phyloP scores from a whole-genome alignment of 306 rosid genomes.

The Cicer bijugum region DNA sequence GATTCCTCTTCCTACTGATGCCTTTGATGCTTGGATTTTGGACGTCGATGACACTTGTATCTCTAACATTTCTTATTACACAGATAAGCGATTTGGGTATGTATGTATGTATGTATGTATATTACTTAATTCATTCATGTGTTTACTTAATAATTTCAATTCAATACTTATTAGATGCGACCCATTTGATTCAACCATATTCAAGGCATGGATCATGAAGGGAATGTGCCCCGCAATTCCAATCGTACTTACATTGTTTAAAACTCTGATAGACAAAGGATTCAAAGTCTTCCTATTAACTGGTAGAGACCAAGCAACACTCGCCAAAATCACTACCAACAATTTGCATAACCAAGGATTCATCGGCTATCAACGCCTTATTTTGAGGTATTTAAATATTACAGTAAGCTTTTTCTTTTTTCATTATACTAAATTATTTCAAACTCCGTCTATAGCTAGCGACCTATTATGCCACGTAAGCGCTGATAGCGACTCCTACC shows the following conservation, averaged over 20 bases:
- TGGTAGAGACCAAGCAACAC: constrained; percentile 66
- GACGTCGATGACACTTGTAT: constrained; percentile 90
- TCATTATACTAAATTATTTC: neutral
- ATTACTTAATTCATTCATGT: too few relatives aligned
- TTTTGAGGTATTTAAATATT: constrained; percentile 59
- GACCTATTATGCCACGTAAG: neutral
- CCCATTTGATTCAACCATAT: constrained; percentile 68
- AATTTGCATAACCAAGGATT: constrained; percentile 75
- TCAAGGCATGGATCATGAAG: constrained; percentile 70
- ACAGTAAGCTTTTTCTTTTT: too few relatives aligned
- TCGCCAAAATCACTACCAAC: constrained; percentile 55
- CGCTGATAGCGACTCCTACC: neutral
- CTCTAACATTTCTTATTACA: constrained; percentile 68
- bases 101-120: neutral
- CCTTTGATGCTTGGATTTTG: constrained; percentile 70
- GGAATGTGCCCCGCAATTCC: constrained; percentile 67
- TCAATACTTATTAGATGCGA: constrained; percentile 53
- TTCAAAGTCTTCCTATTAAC: constrained; percentile 75
- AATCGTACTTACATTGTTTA: constrained; percentile 46
- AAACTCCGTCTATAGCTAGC: neutral
- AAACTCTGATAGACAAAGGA: constrained; percentile 49
- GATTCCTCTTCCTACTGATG: constrained; percentile 44
- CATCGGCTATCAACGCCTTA: constrained; percentile 68
- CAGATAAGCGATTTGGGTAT: constrained; percentile 65
- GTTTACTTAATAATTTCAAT: too few relatives aligned